phyloP scores from a whole-genome alignment of 768 basidiomycete species.

The Xerocomellus intermedius region DNA sequence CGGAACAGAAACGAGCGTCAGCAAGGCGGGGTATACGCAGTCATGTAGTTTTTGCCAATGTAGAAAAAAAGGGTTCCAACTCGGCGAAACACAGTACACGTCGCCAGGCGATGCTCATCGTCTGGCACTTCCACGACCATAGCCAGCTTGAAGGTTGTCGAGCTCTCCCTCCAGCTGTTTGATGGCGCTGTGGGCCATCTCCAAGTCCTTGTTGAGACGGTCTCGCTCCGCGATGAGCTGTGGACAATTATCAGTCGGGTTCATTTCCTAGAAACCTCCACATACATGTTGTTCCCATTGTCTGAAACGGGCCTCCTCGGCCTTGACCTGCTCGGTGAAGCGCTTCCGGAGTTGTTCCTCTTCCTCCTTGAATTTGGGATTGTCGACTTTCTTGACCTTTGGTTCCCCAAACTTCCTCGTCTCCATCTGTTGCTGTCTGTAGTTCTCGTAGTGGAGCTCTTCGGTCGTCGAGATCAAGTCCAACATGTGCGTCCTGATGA shows the following conservation, averaged over 20 bases:
- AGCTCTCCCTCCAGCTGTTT: conserved; percentile 89
- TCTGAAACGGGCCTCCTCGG: conserved; percentile 95
- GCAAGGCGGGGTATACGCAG: conserved; percentile 28
- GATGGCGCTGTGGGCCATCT: conserved; percentile 87
- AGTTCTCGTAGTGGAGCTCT: conserved; percentile 96
- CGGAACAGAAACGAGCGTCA: conserved; percentile 21
- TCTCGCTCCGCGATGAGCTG: conserved; percentile 98
- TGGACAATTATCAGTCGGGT: conserved; percentile 15
- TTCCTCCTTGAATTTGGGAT: conserved; percentile 99
- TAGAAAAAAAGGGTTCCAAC: conserved; percentile 2
- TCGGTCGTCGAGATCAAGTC: conserved; percentile 96
- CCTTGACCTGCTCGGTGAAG: conserved; percentile 99
- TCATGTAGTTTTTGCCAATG: conserved; percentile 7
- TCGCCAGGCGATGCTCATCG: conserved; percentile 14
- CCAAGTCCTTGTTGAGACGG: conserved; percentile 98
- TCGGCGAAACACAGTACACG: neutral
- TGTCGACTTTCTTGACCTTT: conserved; percentile 98
- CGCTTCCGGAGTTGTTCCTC: conserved; percentile 95
- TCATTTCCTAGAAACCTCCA: conserved; percentile 2
- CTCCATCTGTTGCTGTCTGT: conserved; percentile 99
- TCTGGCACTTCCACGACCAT: conserved; percentile 59
- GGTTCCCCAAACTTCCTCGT: conserved; percentile 98
- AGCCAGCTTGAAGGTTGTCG: conserved; percentile 85
- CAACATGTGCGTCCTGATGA: conserved; percentile 98
- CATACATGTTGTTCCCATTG: conserved; percentile 99